A percentile compares a stretch with the other conserved stretches of the same genome.
phyloP scores from a whole-genome alignment of 2,329 filamentous ascomycete genomes.

The Xylariaceae sp. region DNA sequence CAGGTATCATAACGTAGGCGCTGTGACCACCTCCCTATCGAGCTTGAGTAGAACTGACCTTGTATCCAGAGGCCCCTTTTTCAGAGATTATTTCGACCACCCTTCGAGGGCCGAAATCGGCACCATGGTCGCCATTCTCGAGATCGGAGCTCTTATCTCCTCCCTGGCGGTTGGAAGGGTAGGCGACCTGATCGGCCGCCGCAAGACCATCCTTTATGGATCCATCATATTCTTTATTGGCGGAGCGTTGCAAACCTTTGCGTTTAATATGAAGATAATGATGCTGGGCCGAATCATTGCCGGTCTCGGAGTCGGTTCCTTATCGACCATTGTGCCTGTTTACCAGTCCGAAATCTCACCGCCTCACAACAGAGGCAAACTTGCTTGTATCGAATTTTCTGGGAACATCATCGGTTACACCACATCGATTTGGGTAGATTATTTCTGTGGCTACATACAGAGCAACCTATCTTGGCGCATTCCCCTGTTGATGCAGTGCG shows the following conservation, averaged over 20 bases:
- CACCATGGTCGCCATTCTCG: conserved; percentile 96
- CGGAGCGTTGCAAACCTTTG: conserved; percentile 76
- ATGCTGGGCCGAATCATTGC: conserved; percentile 74
- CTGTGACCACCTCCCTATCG: neutral
- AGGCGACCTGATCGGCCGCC: conserved; percentile 85
- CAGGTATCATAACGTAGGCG: conserved; percentile 60
- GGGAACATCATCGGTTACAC: conserved; percentile 96
- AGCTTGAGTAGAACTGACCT: conserved; percentile 13
- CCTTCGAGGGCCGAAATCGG: conserved; percentile 83
- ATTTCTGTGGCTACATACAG: conserved; percentile 88
- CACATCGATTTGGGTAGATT: conserved; percentile 97
- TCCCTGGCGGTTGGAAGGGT: conserved; percentile 82
- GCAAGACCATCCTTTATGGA: conserved; percentile 87
- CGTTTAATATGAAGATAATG: conserved; percentile 87
- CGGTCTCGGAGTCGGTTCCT: conserved; percentile 78
- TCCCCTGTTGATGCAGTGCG: conserved; percentile 84
- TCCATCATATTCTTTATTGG: conserved; percentile 83
- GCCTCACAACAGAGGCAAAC: conserved; percentile 88
- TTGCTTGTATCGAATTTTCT: conserved; percentile 96
- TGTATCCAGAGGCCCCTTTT: conserved; percentile 65
- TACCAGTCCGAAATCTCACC: conserved; percentile 96
- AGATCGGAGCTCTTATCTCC: conserved; percentile 86
- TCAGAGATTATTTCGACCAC: conserved; percentile 88
- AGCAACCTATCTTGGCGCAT: conserved; percentile 84
- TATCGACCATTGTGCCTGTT: conserved; percentile 87